Conservation (phyloP, 306 rosid species). For the Adenanthera pavonina region DNA sequence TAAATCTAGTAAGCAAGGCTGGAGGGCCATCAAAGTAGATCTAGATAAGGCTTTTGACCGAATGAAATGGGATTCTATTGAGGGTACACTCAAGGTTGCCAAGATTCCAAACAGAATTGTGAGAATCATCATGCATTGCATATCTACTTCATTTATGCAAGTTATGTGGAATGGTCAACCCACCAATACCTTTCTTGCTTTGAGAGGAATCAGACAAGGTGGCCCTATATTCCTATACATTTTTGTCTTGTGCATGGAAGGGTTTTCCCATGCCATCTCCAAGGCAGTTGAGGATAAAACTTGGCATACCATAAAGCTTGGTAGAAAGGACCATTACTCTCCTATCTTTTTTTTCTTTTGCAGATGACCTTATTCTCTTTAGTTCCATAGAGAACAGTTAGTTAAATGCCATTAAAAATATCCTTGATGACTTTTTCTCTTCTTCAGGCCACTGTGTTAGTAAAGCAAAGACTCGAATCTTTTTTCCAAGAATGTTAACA, state of each 20-base stretch:
- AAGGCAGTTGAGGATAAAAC: too few species aligned
- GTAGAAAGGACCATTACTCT: neutral
- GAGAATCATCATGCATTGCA: too few species aligned
- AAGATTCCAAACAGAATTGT: too few species aligned
- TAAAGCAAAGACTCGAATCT: neutral
- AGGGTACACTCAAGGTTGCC: too few species aligned
- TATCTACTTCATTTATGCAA: neutral
- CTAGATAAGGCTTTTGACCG: too few species aligned
- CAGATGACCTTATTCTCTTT: neutral
- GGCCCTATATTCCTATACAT: neutral
- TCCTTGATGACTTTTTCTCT: neutral
- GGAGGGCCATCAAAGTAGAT: too few species aligned
- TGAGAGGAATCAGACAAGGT: neutral
- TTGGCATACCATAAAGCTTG: neutral
- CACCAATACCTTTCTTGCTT: neutral
- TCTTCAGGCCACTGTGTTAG: neutral
- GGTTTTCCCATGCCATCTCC: neutral
- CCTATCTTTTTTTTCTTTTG: neutral
- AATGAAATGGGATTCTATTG: too few species aligned
- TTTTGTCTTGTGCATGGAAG: neutral
- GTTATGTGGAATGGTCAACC: neutral
- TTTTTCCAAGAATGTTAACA: neutral
- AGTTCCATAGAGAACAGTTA: neutral
- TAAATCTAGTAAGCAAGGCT: too few species aligned
- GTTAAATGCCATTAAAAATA: accelerated